Percentiles rank a stretch among this genome's conserved stretches.
Evolutionary conservation across 139 green algal genomes (phyloP).

Genomic region (Tetraselmis chui): DNA sequence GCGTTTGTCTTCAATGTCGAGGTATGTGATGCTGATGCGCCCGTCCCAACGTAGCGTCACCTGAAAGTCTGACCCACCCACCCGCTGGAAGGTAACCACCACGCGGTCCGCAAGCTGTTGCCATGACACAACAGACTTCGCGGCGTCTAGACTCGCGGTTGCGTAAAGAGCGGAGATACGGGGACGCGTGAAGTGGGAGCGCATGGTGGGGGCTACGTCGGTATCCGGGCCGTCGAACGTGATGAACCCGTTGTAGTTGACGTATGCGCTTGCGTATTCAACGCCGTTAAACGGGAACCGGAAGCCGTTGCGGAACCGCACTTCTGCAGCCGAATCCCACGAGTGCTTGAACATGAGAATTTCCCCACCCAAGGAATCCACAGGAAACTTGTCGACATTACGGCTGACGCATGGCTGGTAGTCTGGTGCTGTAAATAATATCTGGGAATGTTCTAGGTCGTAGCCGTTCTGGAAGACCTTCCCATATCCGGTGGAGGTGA

Average conservation of each 20-base stretch:
- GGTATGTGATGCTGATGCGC: not conserved
- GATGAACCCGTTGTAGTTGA: not conserved
- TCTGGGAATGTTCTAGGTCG: not conserved
- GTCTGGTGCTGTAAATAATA: not conserved
- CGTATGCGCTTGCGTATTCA: not conserved
- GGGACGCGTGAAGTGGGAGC: not conserved
- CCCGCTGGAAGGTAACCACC: not conserved
- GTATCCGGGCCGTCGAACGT: not conserved
- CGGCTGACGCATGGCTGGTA: not conserved
- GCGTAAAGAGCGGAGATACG: not conserved
- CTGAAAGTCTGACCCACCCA: not conserved
- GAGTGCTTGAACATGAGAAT: not conserved
- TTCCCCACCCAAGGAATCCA: not conserved
- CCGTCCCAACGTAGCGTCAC: not conserved
- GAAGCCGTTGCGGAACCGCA: not conserved
- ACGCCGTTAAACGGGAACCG: not conserved
- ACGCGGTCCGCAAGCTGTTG: not conserved
- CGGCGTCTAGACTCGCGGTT: not conserved
- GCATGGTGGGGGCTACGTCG: not conserved
- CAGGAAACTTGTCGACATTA: not conserved
- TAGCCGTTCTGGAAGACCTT: not conserved
- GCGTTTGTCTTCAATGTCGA: not conserved
- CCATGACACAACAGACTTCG: not conserved
- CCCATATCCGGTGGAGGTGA: not conserved
- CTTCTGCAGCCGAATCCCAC: not conserved